Base-by-base conservation (phyloP, 2,329 filamentous ascomycete species). In the Thelonectria discophora region DNA sequence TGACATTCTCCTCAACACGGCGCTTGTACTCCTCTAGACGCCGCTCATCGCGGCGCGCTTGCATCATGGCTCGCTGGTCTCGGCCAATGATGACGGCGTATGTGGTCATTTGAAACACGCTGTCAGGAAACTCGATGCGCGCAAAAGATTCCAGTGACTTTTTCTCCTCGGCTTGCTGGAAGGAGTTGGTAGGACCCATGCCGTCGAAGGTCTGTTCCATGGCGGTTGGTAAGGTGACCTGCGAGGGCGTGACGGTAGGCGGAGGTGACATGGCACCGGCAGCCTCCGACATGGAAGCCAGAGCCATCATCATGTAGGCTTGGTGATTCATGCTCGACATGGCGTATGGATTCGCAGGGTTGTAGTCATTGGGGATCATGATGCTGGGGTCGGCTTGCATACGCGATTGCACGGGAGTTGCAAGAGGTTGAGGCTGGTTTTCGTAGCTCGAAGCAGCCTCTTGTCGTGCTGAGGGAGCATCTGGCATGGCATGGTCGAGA, bases 31-130 rank as follows among this genome's bases (percentile, higher is more conserved):
- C 78, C 40, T 82, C 79, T 34, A 78, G 76, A 34, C 81, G 78
- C 62, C 77, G 82, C 71, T 84, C 81, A 60, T 86, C 81, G 57
- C 79, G 78, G 46, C 81, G 80, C 20, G 86, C 86, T 67, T 85
- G 81, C 56, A 82, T 77, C 65, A 87, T 76, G 10, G 87, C 87
- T 54, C 81, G 78, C 69, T 88, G 82, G 75, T 93, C 90, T 63
- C 91, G 88, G 56, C 90, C 90, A 27, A 94, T 86, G 58, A 91
- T 85, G 68, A 93, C 84, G 54, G 86, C 83, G 69, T 89, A 89
- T 1, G 90, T 92, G 53, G 88, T 92, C 87, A 94, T 90, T 76
- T 91, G 90, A 74, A 91, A 93, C 58, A 88, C 85, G 72, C 90
- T 90, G 79, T 94, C 91, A 67, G 85, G 83, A 73, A 94, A 93